phyloP scores from a whole-genome alignment of 1,139 yeast genomes.

The Hemisphaericaspora xylanilytica region DNA sequence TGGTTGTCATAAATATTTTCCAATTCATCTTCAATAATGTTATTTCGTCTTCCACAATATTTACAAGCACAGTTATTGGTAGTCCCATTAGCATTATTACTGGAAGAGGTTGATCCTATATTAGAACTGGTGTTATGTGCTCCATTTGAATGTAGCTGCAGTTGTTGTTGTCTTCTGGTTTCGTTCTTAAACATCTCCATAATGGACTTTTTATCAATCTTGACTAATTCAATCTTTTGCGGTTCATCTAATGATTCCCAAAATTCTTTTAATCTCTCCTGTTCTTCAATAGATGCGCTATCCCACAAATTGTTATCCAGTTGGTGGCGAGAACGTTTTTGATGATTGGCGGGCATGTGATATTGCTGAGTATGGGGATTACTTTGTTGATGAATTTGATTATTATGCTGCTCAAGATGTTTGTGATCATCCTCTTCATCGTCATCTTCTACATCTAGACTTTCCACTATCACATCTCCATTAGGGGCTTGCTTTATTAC shows the following conservation, averaged over 20 bases:
- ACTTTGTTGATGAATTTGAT: conserved; percentile 9
- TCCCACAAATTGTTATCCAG: conserved; percentile 50
- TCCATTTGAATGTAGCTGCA: conserved; percentile 6
- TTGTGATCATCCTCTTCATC: conserved; percentile 14
- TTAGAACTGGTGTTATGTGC: neutral
- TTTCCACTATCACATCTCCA: conserved; percentile 70
- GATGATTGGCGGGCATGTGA: neutral
- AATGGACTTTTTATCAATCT: conserved; percentile 69
- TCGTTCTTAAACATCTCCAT: conserved; percentile 55
- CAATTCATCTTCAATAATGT: conserved; percentile 75
- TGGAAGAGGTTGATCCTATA: neutral
- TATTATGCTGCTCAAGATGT: conserved; percentile 9
- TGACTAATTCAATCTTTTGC: conserved; percentile 61
- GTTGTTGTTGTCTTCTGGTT: conserved; percentile 18
- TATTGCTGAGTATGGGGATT: conserved; percentile 7
- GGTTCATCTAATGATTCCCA: conserved; percentile 68
- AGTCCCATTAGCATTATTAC: conserved; percentile 1
- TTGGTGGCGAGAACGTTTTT: neutral
- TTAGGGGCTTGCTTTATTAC: conserved; percentile 70
- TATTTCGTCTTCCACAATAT: conserved; percentile 75
- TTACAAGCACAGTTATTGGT: conserved; percentile 61
- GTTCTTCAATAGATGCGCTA: conserved; percentile 56
- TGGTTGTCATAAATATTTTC: conserved; percentile 56
- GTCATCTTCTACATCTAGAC: conserved; percentile 32
- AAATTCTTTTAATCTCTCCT: conserved; percentile 55